Evolutionary conservation across 805 yeast species (phyloP).

Genomic region (Blastobotrys chiropterorum): DNA sequence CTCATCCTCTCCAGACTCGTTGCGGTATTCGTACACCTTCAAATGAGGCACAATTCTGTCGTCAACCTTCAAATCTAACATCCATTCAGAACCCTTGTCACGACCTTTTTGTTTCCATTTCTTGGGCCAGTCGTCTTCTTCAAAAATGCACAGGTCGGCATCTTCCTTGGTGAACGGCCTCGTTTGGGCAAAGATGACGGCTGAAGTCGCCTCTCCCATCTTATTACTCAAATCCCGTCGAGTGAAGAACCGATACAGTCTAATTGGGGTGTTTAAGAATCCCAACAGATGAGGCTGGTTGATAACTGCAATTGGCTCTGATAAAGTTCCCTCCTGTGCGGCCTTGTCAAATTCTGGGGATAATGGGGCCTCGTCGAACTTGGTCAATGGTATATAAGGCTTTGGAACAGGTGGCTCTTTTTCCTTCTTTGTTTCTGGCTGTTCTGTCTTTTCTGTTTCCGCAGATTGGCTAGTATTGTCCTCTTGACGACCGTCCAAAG

Average conservation of each 20-base stretch:
- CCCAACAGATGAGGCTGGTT: constrained; percentile 78
- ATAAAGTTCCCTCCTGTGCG: constrained; percentile 6
- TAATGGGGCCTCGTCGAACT: constrained; percentile 47
- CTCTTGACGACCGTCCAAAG: neutral
- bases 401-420: constrained; percentile 41
- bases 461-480: neutral
- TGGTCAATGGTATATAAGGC: constrained; percentile 57
- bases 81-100: constrained; percentile 82
- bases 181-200: constrained; percentile 45
- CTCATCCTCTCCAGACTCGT: constrained; percentile 8
- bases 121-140: constrained; percentile 81
- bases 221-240: constrained; percentile 65
- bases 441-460: constrained; percentile 2
- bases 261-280: constrained; percentile 64
- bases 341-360: constrained; percentile 56
- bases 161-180: constrained; percentile 48
- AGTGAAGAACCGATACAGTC: constrained; percentile 74
- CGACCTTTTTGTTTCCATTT: constrained; percentile 76
- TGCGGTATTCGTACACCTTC: constrained; percentile 26
- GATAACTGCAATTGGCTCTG: constrained; percentile 64
- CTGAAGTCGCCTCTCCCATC: constrained; percentile 48
- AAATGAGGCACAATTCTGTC: constrained; percentile 53
- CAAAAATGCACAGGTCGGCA: constrained; percentile 43
- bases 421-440: constrained; percentile 17
- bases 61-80: constrained; percentile 64